Conservation (phyloP, 345 rosid genomes). For the Boechera divaricarpa region DNA sequence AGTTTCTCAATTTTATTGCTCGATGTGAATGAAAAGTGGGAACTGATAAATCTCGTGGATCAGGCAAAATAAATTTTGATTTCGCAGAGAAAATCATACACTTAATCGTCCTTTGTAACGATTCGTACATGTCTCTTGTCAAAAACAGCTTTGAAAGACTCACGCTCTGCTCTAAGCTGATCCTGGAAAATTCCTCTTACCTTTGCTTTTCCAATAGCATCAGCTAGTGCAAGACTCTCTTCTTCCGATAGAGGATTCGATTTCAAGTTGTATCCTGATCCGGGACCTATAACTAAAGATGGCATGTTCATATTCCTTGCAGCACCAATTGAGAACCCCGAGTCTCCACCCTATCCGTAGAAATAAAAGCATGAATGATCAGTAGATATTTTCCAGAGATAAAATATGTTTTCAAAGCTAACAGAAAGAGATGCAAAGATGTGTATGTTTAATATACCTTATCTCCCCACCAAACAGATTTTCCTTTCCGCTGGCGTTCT, state of each 20-base stretch:
- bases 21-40: constrained; percentile 12
- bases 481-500: constrained; percentile 55
- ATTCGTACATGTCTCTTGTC: constrained; percentile 66
- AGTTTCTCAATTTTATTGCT: background rate
- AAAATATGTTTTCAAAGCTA: background rate
- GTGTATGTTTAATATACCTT: constrained; percentile 54
- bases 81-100: constrained; percentile 4
- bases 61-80: background rate
- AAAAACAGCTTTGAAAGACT: constrained; percentile 85
- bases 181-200: constrained; percentile 75
- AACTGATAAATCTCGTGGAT: background rate
- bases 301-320: constrained; percentile 60
- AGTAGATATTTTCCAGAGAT: background rate
- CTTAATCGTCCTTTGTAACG: constrained; percentile 53
- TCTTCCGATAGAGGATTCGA: constrained; percentile 70
- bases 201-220: constrained; percentile 52
- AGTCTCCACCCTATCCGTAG: constrained; percentile 57
- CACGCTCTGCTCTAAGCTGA: constrained; percentile 74
- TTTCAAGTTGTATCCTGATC: constrained; percentile 90
- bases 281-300: constrained; percentile 85
- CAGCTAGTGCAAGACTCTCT: constrained; percentile 41
- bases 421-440: background rate
- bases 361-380: background rate
- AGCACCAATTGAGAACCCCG: constrained; percentile 81
- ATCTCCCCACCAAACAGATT: constrained; percentile 90